Percentiles rank a stretch among this genome's conserved stretches.
Evolutionary conservation across 805 yeast genomes (phyloP).

Genomic region (Torulaspora delbrueckii): DNA sequence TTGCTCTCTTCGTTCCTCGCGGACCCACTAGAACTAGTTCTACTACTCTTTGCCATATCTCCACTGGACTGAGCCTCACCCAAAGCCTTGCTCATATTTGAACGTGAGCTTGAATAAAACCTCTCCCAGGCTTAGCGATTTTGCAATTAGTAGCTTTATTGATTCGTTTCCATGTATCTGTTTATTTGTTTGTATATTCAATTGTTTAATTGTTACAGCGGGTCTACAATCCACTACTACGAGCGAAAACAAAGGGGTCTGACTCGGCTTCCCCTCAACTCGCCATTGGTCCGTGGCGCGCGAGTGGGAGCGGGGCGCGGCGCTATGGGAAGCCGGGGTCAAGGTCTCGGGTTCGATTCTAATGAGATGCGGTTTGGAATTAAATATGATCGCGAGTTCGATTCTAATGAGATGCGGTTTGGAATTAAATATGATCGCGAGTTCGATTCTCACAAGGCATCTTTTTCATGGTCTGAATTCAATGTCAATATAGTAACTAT

Average conservation of each 20-base stretch:
- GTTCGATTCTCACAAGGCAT: too few relatives aligned
- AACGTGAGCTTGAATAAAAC: background rate
- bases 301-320: background rate
- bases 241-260: background rate
- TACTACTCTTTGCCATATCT: conserved; percentile 6
- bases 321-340: background rate
- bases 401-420: too few relatives aligned
- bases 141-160: too few relatives aligned
- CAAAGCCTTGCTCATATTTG: background rate
- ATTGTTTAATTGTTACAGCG: background rate
- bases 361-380: too few relatives aligned
- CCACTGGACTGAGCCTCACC: background rate
- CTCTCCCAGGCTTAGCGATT: background rate
- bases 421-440: too few relatives aligned
- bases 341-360: background rate
- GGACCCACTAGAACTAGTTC: conserved; percentile 10
- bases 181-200: background rate
- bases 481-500: too few relatives aligned
- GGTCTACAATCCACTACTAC: background rate
- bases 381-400: too few relatives aligned
- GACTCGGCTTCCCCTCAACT: background rate
- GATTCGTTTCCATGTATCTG: too few relatives aligned
- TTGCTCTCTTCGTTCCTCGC: conserved; percentile 1
- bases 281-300: background rate
- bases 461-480: too few relatives aligned